Percentiles rank a stretch among this genome's conserved stretches.
Evolutionary conservation across 2,329 filamentous ascomycete species (phyloP).

Genomic region (Aspergillus sp.): DNA sequence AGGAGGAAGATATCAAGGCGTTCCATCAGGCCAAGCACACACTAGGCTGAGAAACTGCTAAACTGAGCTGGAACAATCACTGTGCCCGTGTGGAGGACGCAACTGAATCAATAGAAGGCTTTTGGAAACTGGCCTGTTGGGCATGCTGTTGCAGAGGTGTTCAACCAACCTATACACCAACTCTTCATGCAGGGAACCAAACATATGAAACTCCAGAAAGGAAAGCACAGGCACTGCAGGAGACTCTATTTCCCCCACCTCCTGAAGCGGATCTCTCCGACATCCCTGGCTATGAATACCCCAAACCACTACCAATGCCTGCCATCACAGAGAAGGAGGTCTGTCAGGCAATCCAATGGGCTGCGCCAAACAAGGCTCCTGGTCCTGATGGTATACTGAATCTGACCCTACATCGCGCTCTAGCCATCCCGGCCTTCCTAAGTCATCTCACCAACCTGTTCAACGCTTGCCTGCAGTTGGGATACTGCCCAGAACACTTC

Average conservation of each 20-base stretch:
- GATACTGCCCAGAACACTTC: conserved; percentile 6
- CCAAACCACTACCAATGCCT: neutral
- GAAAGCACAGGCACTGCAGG: neutral
- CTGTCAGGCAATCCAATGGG: neutral
- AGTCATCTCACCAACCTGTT: neutral
- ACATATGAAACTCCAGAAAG: neutral
- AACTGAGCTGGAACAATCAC: no score
- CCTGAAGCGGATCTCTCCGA: neutral
- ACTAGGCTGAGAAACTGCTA: no score
- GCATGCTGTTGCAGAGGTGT: neutral
- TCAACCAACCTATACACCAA: neutral
- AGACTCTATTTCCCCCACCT: neutral
- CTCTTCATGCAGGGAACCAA: neutral
- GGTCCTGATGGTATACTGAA: neutral
- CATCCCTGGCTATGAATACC: neutral
- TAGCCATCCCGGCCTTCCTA: neutral
- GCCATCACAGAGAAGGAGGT: neutral
- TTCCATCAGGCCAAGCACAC: no score
- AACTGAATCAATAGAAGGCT: neutral
- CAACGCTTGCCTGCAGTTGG: neutral
- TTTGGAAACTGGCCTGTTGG: neutral
- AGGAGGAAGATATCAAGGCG: no score
- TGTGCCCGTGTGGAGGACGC: neutral
- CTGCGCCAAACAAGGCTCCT: neutral
- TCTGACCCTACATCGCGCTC: neutral